Base-by-base conservation (phyloP, 345 rosid genomes). In the Sonneratia alba region DNA sequence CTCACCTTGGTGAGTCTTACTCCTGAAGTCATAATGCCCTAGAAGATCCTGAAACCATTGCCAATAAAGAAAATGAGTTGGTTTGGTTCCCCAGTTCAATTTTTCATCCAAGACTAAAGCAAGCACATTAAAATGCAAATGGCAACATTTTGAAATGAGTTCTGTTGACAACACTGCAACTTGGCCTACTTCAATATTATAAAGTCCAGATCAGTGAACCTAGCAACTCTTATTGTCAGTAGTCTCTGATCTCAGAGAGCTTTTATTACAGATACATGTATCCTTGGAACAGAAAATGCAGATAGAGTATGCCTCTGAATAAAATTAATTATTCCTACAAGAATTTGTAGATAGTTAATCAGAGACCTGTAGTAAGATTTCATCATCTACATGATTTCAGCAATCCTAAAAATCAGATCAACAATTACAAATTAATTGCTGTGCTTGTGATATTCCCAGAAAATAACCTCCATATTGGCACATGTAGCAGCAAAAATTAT, bases 1-100 rank as follows among this genome's bases (percentile, higher is more conserved):
- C 69, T 89, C 94, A 68, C 91, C 96, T 81, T 89, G 90, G 74
- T 83, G 97, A 18, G 96, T 88, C 80, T 91, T 93, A 81, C 94
- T 89, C 86, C 83, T 88, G 76, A 93, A 93, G 78, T 86, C 78
- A 74, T 91, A 93, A 71, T 80, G 74, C 69, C 98, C 96, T 56
- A 91, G 70, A 70, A 82, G 85, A 70, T 83, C 96, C 94, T 91
- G 85, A 68, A 78, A 75, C n/a, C 65, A 36, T 18, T 21, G 37
- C 65, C 47, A 70, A 70, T 16, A 61, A 51, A 68, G 66, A 15
- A 36, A 32, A n/a, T 15, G 61, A 18, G 61, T 55, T 21, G 36
- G 65, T 24, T 10, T 22, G 36, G 2, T 61, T 49, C 34, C 10
- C 45, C 45, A 42, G 45, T 42, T 42, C 45, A 42, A 42, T 42